Conservation (phyloP, 164 flowering plant genomes). For the Magnolia officinalis region DNA sequence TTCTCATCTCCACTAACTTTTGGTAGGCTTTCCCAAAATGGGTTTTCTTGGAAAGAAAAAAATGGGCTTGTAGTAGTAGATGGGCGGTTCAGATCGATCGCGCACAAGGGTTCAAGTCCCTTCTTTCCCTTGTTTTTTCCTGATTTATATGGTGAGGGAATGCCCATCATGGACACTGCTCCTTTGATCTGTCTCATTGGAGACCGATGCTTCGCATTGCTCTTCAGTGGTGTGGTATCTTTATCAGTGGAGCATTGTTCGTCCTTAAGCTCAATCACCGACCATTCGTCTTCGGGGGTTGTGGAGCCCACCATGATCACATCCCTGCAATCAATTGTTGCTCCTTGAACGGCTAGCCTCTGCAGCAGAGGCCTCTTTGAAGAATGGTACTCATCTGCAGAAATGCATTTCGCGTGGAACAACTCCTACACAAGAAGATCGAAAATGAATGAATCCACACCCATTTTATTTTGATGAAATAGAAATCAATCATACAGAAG, state of each 20-base stretch:
- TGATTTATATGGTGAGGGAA: constrained; percentile 35
- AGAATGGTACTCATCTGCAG: constrained; percentile 78
- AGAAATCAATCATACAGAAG: no score
- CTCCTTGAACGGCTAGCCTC: constrained; percentile 88
- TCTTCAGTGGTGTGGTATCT: constrained; percentile 33
- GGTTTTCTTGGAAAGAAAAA: constrained; percentile 36
- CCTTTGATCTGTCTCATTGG: constrained; percentile 65
- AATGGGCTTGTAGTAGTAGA: constrained; percentile 18
- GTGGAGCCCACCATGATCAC: constrained; percentile 38
- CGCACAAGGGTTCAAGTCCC: constrained; percentile 20
- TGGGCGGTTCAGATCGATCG: constrained; percentile 8
- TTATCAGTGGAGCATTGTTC: constrained; percentile 35
- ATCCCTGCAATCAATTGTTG: constrained; percentile 61
- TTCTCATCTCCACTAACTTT: constrained; percentile 37
- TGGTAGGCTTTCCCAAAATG: constrained; percentile 37
- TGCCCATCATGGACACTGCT: constrained; percentile 54
- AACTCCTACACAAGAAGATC: constrained; percentile 49
- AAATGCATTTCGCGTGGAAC: constrained; percentile 77
- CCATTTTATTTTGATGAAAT: neutral
- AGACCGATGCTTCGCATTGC: constrained; percentile 40
- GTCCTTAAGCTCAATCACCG: constrained; percentile 71
- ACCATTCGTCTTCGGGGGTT: constrained; percentile 71
- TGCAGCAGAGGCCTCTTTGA: constrained; percentile 85
- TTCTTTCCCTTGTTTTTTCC: constrained; percentile 34
- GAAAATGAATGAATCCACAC: neutral